Percentiles rank a stretch among this genome's conserved stretches.
Conservation (phyloP, 192 early-diverging fungal genomes). For the Entomortierella lignicola region DNA sequence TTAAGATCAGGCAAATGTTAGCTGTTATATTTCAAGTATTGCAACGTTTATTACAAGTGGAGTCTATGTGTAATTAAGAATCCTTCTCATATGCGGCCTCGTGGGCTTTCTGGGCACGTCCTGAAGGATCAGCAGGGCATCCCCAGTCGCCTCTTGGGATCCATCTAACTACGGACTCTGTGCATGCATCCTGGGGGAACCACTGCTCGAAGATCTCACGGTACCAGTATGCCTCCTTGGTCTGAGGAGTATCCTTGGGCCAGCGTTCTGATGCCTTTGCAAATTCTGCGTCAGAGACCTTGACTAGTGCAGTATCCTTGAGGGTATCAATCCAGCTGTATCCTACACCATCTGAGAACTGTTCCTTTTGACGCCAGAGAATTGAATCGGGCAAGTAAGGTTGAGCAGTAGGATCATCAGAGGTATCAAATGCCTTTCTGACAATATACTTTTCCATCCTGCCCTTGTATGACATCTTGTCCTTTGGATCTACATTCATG, state of each 20-base stretch:
- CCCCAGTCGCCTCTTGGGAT: slow-evolving; percentile 98
- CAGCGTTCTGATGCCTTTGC: slow-evolving; percentile 74
- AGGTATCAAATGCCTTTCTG: slow-evolving; percentile 95
- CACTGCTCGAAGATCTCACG: slow-evolving; percentile 92
- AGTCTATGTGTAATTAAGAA: too few relatives aligned
- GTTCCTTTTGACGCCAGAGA: slow-evolving; percentile 99
- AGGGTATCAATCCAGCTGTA: slow-evolving; percentile 99
- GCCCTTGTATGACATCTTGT: slow-evolving; percentile 82
- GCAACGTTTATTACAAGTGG: too few relatives aligned
- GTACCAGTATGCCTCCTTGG: slow-evolving; percentile 98
- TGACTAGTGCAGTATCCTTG: slow-evolving; percentile 74
- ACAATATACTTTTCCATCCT: slow-evolving; percentile 96
- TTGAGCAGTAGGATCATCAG: slow-evolving; percentile 68
- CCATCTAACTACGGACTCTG: slow-evolving; percentile 93
- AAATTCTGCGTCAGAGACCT: slow-evolving; percentile 85
- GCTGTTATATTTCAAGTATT: too few relatives aligned
- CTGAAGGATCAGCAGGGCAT: slow-evolving; percentile 96
- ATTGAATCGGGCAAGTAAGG: slow-evolving; percentile 92
- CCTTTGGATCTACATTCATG: slow-evolving; percentile 87
- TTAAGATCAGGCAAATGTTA: too few relatives aligned
- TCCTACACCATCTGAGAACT: slow-evolving; percentile 98
- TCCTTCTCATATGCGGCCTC: slow-evolving; percentile 70
- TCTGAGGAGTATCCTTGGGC: slow-evolving; percentile 90
- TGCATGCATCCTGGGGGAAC: slow-evolving; percentile 93
- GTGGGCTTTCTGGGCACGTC: slow-evolving; percentile 96